phyloP scores from a whole-genome alignment of 495 filamentous ascomycete species.

The Hyphodiscus hymeniophilus region DNA sequence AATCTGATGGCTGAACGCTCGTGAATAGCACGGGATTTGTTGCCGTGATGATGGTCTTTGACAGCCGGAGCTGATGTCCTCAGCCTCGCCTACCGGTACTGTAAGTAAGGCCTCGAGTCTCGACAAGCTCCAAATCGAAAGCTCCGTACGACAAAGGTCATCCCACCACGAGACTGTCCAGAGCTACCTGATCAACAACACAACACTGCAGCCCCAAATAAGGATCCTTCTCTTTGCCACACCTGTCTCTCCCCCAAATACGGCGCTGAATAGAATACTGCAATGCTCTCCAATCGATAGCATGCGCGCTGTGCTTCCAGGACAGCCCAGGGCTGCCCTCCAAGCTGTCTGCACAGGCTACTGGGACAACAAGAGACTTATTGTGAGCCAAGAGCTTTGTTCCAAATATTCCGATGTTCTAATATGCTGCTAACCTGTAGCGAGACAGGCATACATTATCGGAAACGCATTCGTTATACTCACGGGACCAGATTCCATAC shows the following conservation, averaged over 20 bases:
- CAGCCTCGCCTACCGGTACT: not conserved
- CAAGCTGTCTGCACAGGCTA: constrained; percentile 80
- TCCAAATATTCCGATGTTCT: not conserved
- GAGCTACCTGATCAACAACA: too few relatives aligned
- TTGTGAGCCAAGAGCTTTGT: constrained; percentile 45
- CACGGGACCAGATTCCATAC: constrained; percentile 58
- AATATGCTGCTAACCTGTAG: not conserved
- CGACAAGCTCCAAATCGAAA: not conserved
- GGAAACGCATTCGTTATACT: constrained; percentile 82
- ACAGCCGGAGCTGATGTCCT: not conserved
- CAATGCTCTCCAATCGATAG: constrained; percentile 26
- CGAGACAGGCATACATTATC: constrained; percentile 70
- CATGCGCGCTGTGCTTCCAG: constrained; percentile 77
- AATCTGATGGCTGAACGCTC: not conserved
- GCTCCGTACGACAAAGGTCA: not conserved
- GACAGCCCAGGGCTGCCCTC: constrained; percentile 80
- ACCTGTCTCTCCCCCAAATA: not conserved
- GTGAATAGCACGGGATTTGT: not conserved
- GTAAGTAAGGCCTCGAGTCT: not conserved
- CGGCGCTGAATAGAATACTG: not conserved
- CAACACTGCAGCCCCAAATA: not conserved
- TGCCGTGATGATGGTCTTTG: too few relatives aligned
- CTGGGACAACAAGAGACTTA: constrained; percentile 73
- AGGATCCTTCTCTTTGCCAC: not conserved
- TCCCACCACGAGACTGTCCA: too few relatives aligned